phyloP scores from a whole-genome alignment of 257 asterid genomes.

The Solanum tacnaense region DNA sequence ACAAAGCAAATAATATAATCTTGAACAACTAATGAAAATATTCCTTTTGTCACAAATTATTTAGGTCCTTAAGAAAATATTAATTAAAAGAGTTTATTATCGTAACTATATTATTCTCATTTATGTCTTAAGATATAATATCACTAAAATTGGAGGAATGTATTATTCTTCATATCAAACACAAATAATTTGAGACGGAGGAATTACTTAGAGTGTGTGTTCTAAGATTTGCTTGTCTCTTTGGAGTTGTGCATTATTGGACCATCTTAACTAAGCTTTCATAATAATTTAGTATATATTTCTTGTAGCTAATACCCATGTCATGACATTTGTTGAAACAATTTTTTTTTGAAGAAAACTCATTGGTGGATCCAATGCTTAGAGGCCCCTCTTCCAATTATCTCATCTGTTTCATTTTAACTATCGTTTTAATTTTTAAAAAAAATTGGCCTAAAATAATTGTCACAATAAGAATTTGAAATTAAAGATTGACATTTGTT shows the following conservation, averaged over 20 bases:
- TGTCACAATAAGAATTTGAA: background rate
- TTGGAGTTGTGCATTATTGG: background rate
- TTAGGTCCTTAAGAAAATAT: background rate
- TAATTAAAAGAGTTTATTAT: background rate
- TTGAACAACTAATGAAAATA: background rate
- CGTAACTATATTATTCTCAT: rapidly evolving
- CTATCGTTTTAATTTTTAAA: background rate
- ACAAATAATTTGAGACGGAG: background rate
- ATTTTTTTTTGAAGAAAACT: background rate
- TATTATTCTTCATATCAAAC: too few species aligned
- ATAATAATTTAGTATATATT: background rate
- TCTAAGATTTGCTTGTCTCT: background rate
- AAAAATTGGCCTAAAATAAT: background rate
- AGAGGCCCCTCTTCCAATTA: background rate
- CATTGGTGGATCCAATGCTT: background rate
- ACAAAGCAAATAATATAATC: background rate
- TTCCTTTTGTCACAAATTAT: background rate
- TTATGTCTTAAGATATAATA: background rate
- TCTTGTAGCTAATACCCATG: background rate
- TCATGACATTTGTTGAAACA: background rate
- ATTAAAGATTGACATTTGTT: background rate
- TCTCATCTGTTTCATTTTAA: background rate
- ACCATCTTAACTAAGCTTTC: background rate
- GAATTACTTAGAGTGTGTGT: background rate
- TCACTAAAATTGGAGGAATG: too few species aligned